Percentiles rank a stretch among this genome's conserved stretches.
Evolutionary conservation across 306 rosid species (phyloP).

Genomic region (Quercus suber): DNA sequence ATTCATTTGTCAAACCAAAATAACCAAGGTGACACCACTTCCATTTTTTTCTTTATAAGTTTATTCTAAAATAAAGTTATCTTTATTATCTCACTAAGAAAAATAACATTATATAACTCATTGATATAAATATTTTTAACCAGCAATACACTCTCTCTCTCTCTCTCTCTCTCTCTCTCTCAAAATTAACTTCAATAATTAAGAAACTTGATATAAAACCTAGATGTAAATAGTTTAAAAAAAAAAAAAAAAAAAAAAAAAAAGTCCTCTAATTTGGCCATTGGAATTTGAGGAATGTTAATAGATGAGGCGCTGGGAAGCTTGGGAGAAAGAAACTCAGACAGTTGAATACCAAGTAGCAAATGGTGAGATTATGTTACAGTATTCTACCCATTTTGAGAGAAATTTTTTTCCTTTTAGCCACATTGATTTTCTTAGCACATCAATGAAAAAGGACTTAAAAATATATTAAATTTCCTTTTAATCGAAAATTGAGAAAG

Average conservation of each 20-base stretch:
- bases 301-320: constrained; percentile 60
- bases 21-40: too few relatives aligned
- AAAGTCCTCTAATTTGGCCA: neutral
- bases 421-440: neutral
- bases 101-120: too few relatives aligned
- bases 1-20: too few relatives aligned
- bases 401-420: neutral
- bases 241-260: too few relatives aligned
- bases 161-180: neutral
- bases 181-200: neutral
- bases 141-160: too few relatives aligned
- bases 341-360: constrained; percentile 57
- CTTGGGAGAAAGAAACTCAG: constrained; percentile 58
- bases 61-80: too few relatives aligned
- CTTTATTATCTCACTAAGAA: too few relatives aligned
- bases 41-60: too few relatives aligned
- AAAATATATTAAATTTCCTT: too few relatives aligned
- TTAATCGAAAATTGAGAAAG: too few relatives aligned
- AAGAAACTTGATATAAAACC: neutral
- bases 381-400: neutral
- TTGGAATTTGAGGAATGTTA: neutral
- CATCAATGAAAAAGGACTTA: too few relatives aligned
- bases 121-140: too few relatives aligned
- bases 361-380: constrained; percentile 31
- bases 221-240: neutral